Percentiles rank a stretch among this genome's conserved stretches.
phyloP scores from a whole-genome alignment of 192 early-diverging fungal species.

The Backusella psychrophila region DNA sequence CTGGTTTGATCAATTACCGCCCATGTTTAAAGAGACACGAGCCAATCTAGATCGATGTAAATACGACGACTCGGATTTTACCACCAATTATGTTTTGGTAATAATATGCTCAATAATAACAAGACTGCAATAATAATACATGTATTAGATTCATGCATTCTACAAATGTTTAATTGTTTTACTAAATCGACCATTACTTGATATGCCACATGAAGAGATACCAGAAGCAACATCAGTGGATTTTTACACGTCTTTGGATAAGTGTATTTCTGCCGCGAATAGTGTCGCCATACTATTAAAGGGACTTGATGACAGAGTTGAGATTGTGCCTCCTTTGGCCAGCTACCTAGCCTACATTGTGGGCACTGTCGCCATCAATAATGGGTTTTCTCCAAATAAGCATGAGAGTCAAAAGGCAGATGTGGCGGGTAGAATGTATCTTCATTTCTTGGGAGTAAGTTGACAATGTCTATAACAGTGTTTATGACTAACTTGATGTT shows the following conservation, averaged over 20 bases:
- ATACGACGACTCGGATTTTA: constrained; percentile 20
- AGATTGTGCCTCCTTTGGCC: constrained; percentile 39
- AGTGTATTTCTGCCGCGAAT: constrained; percentile 39
- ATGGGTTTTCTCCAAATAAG: constrained; percentile 38
- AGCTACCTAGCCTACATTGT: constrained; percentile 46
- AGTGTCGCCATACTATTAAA: constrained; percentile 39
- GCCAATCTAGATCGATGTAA: constrained; percentile 35
- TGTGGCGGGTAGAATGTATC: constrained; percentile 34
- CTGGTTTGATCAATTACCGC: constrained; percentile 39
- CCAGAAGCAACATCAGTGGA: constrained; percentile 20
- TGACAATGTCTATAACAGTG: background rate
- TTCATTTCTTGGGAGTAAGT: constrained; percentile 18
- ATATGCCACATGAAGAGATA: constrained; percentile 23
- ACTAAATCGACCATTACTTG: constrained; percentile 44
- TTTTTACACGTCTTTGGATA: constrained; percentile 29
- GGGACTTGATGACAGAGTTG: constrained; percentile 21
- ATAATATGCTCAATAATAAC: no score
- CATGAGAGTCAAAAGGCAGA: constrained; percentile 35
- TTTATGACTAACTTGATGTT: background rate
- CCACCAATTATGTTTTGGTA: constrained; percentile 5
- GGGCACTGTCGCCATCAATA: constrained; percentile 48
- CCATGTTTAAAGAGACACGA: constrained; percentile 29
- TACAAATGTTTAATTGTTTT: constrained; percentile 42
- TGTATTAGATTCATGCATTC: constrained; percentile 31
- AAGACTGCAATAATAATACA: background rate